phyloP scores from a whole-genome alignment of 2,329 filamentous ascomycete species.

The Trichoderma hamatum region DNA sequence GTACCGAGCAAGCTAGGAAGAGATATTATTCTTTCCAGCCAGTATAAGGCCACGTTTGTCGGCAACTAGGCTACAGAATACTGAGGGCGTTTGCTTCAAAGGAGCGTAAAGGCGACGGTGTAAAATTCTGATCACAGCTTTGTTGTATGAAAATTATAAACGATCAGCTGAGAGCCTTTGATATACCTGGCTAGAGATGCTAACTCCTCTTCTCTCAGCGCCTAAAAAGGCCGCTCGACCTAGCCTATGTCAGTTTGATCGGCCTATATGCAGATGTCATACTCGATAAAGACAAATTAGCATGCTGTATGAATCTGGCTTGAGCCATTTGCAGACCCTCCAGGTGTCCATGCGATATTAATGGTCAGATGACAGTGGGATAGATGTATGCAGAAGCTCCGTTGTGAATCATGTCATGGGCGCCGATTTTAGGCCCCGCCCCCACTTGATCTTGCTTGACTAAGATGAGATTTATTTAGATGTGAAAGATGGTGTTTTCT shows the following conservation, averaged over 20 bases:
- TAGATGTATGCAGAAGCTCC: background rate
- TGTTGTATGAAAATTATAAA: background rate
- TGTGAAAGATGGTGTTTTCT: background rate
- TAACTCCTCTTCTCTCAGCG: background rate
- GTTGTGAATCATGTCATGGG: background rate
- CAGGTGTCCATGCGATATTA: background rate
- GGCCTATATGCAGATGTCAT: background rate
- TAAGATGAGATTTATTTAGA: background rate
- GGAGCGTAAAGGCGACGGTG: background rate
- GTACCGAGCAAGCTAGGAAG: background rate
- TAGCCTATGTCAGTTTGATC: background rate
- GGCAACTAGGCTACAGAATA: background rate
- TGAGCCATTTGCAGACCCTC: background rate
- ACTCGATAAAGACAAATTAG: background rate
- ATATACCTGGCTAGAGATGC: background rate
- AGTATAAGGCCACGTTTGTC: background rate
- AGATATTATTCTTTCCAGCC: background rate
- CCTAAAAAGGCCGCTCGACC: background rate
- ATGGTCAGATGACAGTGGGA: background rate
- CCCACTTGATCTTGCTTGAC: conserved; percentile 4
- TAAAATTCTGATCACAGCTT: background rate
- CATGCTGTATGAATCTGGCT: background rate
- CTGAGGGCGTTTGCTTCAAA: background rate
- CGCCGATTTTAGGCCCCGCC: background rate
- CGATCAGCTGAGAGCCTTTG: conserved; percentile 8